Conservation (phyloP, 2,329 filamentous ascomycete genomes). For the Verticillium klebahnii region DNA sequence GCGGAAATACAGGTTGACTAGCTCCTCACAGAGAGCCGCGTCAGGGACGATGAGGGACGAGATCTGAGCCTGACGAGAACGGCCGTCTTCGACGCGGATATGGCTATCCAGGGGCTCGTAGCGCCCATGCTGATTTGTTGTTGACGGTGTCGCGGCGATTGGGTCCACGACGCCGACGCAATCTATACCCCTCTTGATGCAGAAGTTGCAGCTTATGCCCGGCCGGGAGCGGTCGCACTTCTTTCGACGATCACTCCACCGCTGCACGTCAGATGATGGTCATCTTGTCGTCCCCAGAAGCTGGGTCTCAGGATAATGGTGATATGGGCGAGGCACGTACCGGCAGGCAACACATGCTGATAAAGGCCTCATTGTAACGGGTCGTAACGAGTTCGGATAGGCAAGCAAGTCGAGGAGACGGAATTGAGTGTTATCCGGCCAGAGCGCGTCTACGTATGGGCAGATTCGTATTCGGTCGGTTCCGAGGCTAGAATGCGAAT, state of each 20-base stretch:
- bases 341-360: neutral
- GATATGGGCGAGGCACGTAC: neutral
- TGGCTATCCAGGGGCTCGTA: neutral
- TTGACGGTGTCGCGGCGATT: neutral
- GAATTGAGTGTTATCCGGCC: no score
- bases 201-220: conserved; percentile 1
- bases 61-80: neutral
- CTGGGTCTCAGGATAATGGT: neutral
- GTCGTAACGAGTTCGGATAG: no score
- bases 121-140: neutral
- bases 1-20: conserved; percentile 26
- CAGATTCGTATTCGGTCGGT: no score
- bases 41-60: conserved; percentile 9
- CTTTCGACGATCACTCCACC: neutral
- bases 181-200: conserved; percentile 1
- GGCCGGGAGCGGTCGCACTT: neutral
- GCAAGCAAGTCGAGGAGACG: no score
- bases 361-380: neutral
- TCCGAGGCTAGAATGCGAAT: no score
- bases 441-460: no score
- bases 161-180: neutral
- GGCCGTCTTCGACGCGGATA: neutral
- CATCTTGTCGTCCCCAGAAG: no score
- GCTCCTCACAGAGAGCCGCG: conserved; percentile 14
- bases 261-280: neutral